Conservation (phyloP, 306 rosid genomes). For the Vigna nakashimae region DNA sequence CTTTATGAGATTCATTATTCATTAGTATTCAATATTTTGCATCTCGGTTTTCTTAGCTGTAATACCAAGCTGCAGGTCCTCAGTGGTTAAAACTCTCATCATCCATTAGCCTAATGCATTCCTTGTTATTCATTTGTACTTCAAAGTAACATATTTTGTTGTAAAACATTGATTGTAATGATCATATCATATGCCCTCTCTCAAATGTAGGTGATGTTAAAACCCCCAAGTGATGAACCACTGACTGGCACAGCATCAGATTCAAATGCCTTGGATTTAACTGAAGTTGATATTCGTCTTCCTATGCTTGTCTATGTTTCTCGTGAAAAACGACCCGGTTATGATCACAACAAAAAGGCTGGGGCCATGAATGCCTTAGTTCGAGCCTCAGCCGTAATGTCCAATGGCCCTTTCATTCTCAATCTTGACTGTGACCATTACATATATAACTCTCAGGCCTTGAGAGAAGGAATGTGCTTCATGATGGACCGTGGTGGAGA, state of each 20-base stretch:
- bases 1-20: constrained; percentile 4
- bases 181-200: constrained; percentile 8
- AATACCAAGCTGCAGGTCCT: background rate
- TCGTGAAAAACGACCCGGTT: constrained; percentile 85
- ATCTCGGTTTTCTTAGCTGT: background rate
- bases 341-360: constrained; percentile 89
- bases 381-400: constrained; percentile 82
- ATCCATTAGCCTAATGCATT: constrained; percentile 13
- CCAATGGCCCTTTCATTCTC: constrained; percentile 82
- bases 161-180: constrained; percentile 4
- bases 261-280: constrained; percentile 52
- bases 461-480: constrained; percentile 89
- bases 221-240: constrained; percentile 79
- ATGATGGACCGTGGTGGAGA: constrained; percentile 91
- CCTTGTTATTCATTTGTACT: background rate
- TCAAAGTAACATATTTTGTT: constrained; percentile 10
- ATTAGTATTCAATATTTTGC: background rate
- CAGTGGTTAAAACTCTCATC: constrained; percentile 4
- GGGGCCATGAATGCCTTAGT: constrained; percentile 91
- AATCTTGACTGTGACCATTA: constrained; percentile 87
- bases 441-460: constrained; percentile 69
- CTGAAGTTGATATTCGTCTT: constrained; percentile 79
- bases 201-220: constrained; percentile 68
- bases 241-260: constrained; percentile 56
- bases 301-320: constrained; percentile 85